phyloP scores from a whole-genome alignment of 202 grass and related monocot genomes.

The Thinopyrum obtusiflorum region DNA sequence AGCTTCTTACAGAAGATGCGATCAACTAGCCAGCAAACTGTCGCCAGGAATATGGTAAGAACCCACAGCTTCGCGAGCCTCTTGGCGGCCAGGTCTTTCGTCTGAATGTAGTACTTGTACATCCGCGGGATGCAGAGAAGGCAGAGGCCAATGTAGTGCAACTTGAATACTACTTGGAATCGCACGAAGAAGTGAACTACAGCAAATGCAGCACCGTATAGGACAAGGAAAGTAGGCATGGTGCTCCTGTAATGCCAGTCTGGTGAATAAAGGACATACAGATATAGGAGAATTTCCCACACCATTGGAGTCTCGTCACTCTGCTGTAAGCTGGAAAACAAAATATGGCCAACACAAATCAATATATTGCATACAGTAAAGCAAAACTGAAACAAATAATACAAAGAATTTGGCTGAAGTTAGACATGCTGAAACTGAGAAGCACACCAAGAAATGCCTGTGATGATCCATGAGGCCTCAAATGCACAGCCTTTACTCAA shows the following conservation, averaged over 20 bases:
- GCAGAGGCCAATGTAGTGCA: slow-evolving; percentile 77
- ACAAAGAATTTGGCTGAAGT: neutral
- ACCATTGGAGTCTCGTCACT: slow-evolving; percentile 93
- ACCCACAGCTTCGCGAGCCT: slow-evolving; percentile 76
- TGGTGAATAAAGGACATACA: slow-evolving; percentile 89
- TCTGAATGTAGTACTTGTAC: slow-evolving; percentile 98
- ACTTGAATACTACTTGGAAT: slow-evolving; percentile 73
- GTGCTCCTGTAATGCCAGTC: slow-evolving; percentile 90
- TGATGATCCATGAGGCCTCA: neutral
- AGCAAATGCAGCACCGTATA: slow-evolving; percentile 74
- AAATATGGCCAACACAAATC: neutral
- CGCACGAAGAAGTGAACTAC: slow-evolving; percentile 65
- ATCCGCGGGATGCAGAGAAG: slow-evolving; percentile 84
- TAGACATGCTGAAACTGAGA: neutral
- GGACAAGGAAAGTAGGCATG: slow-evolving; percentile 85
- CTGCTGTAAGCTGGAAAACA: slow-evolving; percentile 68
- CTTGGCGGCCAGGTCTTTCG: slow-evolving; percentile 67
- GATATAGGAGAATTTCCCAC: slow-evolving; percentile 90
- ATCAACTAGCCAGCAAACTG: slow-evolving; percentile 68
- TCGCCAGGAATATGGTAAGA: slow-evolving; percentile 52
- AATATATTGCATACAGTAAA: neutral
- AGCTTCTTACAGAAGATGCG: slow-evolving; percentile 79
- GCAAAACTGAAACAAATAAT: neutral
- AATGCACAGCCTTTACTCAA: neutral
- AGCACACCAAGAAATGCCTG: neutral